Base-by-base conservation (phyloP, 768 basidiomycete genomes). In the Scleroderma citrinum region DNA sequence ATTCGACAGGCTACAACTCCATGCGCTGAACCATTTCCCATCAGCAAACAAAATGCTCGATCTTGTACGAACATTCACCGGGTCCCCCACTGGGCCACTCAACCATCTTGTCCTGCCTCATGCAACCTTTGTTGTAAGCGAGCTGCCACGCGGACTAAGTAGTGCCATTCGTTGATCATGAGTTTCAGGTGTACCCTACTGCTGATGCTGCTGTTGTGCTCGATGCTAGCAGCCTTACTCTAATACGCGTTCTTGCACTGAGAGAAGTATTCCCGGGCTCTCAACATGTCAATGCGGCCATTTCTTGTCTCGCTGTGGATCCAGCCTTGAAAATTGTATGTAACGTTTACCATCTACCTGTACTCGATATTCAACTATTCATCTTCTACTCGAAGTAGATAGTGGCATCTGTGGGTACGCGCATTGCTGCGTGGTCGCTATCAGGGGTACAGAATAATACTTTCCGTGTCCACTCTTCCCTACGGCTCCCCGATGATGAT, bases 381-480 rank as follows among this genome's bases (percentile, higher is more conserved):
- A 35, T 43, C 44, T 37, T 52, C 46, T 51, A 43, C 51, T 48
- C 49, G 34, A 47, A 38, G 42, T 63, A 92, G 90, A 78, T 92
- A 56, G 80, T 85, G 38, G 86, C 87, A 36, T 78, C 86, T 51
- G 78, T 82, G 63, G 77, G 76, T 56, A 71, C 74, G 37, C 79
- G 79, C 46, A 70, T 93, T 41, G 89, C 86, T 43, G 81, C 80
- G 32, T 93, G 90, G 90, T 77, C 76, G n/a, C 74, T 87, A 40
- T 87, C 86, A 20, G 82, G 77, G 34, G 73, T 76, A 14, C 76
- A 79, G 52, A 69, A 77, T 32, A 75, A 81, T 56, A 72, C 73
- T 7, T 92, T 87, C 87, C 76, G 82, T 30, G 77, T 92, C 7
- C 91, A 93, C 62, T 92, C 91, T 3, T 85, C 88, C 17, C 74